Evolutionary conservation across 2,329 filamentous ascomycete species (phyloP).

Genomic region (Botryotinia calthae): DNA sequence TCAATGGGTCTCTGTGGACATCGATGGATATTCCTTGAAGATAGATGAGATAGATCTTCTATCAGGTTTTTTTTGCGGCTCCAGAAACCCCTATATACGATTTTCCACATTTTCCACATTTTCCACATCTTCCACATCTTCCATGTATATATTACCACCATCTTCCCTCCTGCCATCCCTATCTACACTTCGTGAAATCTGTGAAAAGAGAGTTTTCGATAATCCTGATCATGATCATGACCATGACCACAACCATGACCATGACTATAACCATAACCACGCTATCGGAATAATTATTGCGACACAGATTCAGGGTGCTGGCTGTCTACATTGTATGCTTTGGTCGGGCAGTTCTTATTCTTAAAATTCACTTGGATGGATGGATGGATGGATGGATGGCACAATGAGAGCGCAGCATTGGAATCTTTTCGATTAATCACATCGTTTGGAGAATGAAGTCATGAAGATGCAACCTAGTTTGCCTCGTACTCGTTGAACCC

Average conservation of each 20-base stretch:
- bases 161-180: neutral
- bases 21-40: neutral
- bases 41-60: neutral
- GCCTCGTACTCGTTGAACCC: slow-evolving; percentile 5
- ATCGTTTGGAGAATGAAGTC: neutral
- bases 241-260: too few species aligned
- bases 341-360: neutral
- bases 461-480: neutral
- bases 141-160: neutral
- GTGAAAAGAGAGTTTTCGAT: neutral
- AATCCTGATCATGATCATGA: neutral
- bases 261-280: neutral
- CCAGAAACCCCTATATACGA: neutral
- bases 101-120: neutral
- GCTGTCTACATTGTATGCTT: neutral
- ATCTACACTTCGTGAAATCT: neutral
- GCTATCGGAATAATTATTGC: slow-evolving; percentile 2
- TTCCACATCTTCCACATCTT: neutral
- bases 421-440: neutral
- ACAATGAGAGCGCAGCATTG: neutral
- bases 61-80: neutral
- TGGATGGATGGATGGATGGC: neutral
- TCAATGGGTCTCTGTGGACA: too few species aligned
- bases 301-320: neutral
- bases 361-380: neutral